Conservation (phyloP, 2,329 filamentous ascomycete genomes). For the Aspergillus persii region DNA sequence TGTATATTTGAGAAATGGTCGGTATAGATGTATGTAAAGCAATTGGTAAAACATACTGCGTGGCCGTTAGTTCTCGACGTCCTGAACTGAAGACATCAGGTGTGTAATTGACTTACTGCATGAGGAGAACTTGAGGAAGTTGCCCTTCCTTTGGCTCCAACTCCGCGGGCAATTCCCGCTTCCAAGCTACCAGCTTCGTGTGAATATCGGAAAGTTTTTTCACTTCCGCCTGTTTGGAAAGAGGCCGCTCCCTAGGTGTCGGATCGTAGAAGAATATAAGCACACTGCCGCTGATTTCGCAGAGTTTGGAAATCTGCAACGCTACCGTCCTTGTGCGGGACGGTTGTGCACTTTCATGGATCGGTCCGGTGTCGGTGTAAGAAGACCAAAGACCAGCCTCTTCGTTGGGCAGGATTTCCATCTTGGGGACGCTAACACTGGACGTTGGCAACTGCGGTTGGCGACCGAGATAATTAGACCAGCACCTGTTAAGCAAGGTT, state of each 20-base stretch:
- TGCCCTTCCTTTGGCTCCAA: constrained; percentile 87
- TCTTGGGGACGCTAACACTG: constrained; percentile 80
- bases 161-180: constrained; percentile 76
- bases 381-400: constrained; percentile 84
- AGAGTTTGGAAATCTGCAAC: constrained; percentile 76
- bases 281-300: constrained; percentile 90
- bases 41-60: constrained; percentile 94
- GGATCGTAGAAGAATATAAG: constrained; percentile 91
- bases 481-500: constrained; percentile 56
- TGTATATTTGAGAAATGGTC: constrained; percentile 89
- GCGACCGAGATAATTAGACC: constrained; percentile 94
- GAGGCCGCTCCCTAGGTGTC: constrained; percentile 56
- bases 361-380: constrained; percentile 80
- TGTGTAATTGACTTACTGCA: constrained; percentile 67
- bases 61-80: constrained; percentile 16
- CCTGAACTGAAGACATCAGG: not conserved
- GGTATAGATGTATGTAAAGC: constrained; percentile 91
- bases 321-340: constrained; percentile 79
- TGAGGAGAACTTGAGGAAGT: constrained; percentile 74
- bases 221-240: constrained; percentile 77
- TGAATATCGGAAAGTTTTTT: constrained; percentile 93
- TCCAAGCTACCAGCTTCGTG: constrained; percentile 85
- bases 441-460: constrained; percentile 79
- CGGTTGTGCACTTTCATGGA: constrained; percentile 70
- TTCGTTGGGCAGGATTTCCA: constrained; percentile 86